Evolutionary conservation across 805 yeast genomes (phyloP).

Genomic region (Wickerhamiella domercqiae): DNA sequence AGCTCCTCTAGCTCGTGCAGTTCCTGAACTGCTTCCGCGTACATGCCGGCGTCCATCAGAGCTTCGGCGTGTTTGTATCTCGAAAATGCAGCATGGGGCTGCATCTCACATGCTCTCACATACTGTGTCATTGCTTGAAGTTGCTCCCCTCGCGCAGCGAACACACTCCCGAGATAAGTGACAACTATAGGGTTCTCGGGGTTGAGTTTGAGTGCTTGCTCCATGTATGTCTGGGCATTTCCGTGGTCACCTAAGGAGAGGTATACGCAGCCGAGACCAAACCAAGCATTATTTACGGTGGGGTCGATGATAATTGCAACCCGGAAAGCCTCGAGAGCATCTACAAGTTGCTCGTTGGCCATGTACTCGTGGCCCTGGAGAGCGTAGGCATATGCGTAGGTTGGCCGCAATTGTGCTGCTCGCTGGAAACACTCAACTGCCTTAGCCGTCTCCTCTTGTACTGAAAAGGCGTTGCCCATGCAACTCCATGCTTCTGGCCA

Average conservation of each 20-base stretch:
- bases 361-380: slow-evolving; percentile 86
- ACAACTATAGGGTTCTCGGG: slow-evolving; percentile 79
- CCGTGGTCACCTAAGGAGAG: slow-evolving; percentile 71
- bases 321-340: slow-evolving; percentile 72
- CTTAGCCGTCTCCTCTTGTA: slow-evolving; percentile 72
- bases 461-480: slow-evolving; percentile 75
- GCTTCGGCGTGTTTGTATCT: slow-evolving; percentile 79
- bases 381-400: slow-evolving; percentile 78
- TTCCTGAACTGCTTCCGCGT: slow-evolving; percentile 54
- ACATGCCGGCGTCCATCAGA: slow-evolving; percentile 54
- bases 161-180: slow-evolving; percentile 87
- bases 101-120: slow-evolving; percentile 65
- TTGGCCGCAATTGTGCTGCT: slow-evolving; percentile 52
- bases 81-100: slow-evolving; percentile 75
- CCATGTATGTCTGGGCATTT: slow-evolving; percentile 72
- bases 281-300: slow-evolving; percentile 84
- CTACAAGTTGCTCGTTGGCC: slow-evolving; percentile 77
- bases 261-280: slow-evolving; percentile 91
- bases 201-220: slow-evolving; percentile 75
- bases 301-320: slow-evolving; percentile 61
- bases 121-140: slow-evolving; percentile 69
- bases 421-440: slow-evolving; percentile 77
- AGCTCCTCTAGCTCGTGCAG: slow-evolving; percentile 56
- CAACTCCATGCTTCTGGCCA: slow-evolving; percentile 84
- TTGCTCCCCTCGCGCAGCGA: slow-evolving; percentile 56